Evolutionary conservation across 306 rosid species (phyloP), one percentile per base, ranked within the genome.

Genomic region (Pyrus communis): DNA sequence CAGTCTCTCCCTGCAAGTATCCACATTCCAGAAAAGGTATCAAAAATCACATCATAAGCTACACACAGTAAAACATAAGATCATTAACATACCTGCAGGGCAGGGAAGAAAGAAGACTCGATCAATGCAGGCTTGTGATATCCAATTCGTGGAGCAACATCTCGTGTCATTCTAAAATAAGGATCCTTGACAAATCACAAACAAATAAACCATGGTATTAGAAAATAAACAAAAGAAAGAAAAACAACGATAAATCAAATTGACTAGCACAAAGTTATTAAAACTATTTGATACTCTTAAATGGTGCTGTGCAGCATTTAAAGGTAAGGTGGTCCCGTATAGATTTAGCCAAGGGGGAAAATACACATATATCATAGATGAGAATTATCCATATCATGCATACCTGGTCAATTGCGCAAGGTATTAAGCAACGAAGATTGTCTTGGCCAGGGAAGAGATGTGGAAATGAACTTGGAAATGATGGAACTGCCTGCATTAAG

Each of bases 321-420:
- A 52, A 19, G 63, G 21, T 54, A 4, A 21, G 65, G 43, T 33
- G 21, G 49, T 21, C 19, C 30, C 13, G 13, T 3, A 54, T 1
- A 52, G 13, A 70, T 52, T 15, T 13, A 30, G 21, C 63, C 30
- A 3, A 8, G 42, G n/a, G 35, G 14, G 12, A 11, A 52, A 14
- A 17, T 6, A 21, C 63, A 49, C 2, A 1, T 5, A 51, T 51
- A 17, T 51, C 21, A 17, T 51, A 51, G 21, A 7, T 57, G 38
- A 57, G 52, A 73, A 38, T 40, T 15, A 58, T 22, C 67, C 58
- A 52, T 54, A 54, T 46, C 27, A 71, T 23, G 18, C 54, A 71
- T 78, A 96, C 99, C 98, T 96, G 99, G 82, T 96, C 98, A 72
- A 96, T 89, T 4, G 99, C 97, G 67, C 99, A 96, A 77, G 99